phyloP scores from a whole-genome alignment of 148 eudicot genomes.

The Spergularia marina region DNA sequence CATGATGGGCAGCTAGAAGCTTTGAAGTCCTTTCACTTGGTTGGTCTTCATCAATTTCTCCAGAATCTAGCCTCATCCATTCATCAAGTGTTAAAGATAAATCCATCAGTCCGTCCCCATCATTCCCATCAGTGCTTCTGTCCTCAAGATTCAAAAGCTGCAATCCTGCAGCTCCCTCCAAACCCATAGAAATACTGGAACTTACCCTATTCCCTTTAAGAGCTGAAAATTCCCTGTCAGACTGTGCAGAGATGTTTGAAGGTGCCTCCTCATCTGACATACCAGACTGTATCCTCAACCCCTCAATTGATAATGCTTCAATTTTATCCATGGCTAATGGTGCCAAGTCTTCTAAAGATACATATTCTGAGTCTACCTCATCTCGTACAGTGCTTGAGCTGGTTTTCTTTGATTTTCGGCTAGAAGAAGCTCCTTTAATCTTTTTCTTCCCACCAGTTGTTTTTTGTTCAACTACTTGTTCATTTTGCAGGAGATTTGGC shows the following conservation, averaged over 20 bases:
- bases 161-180: constrained; percentile 92
- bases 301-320: constrained; percentile 92
- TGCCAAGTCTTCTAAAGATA: constrained; percentile 86
- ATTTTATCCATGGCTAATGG: constrained; percentile 92
- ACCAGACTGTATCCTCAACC: constrained; percentile 86
- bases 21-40: constrained; percentile 43
- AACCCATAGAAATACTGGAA: constrained; percentile 47
- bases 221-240: constrained; percentile 57
- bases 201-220: constrained; percentile 48
- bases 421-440: constrained; percentile 35
- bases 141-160: constrained; percentile 64
- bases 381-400: constrained; percentile 31
- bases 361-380: constrained; percentile 60
- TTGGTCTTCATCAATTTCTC: constrained; percentile 44
- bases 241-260: constrained; percentile 53
- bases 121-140: constrained; percentile 42
- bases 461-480: constrained; percentile 30
- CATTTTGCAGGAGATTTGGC: constrained; percentile 40
- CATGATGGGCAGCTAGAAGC: constrained; percentile 48
- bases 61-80: constrained; percentile 59
- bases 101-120: constrained; percentile 58
- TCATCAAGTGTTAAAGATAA: constrained; percentile 53
- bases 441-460: constrained; percentile 32
- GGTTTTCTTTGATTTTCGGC: constrained; percentile 33
- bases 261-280: constrained; percentile 87